Conservation (phyloP, 495 filamentous ascomycete species). For the Aspergillus steynii region DNA sequence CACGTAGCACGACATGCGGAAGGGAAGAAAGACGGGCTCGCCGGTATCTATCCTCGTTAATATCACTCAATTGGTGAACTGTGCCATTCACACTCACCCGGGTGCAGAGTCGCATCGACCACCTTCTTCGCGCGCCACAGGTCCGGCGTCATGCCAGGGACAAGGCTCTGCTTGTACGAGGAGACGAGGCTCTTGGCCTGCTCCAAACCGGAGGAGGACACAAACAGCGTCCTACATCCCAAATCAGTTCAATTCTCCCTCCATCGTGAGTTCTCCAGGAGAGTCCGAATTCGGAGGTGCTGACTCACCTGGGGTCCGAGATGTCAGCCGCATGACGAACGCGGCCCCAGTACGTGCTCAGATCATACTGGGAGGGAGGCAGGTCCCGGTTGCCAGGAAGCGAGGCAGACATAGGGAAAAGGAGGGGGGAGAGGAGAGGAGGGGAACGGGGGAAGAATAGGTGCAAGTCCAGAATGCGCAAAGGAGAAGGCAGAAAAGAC, state of each 20-base stretch:
- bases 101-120: slow-evolving; percentile 92
- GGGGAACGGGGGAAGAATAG: slow-evolving; percentile 5
- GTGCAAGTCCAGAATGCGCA: neutral
- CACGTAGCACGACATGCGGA: slow-evolving; percentile 96
- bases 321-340: slow-evolving; percentile 88
- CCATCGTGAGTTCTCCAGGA: neutral
- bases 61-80: neutral
- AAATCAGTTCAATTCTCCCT: slow-evolving; percentile 9
- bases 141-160: slow-evolving; percentile 79
- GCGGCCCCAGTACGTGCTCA: slow-evolving; percentile 91
- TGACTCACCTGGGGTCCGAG: slow-evolving; percentile 85
- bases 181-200: slow-evolving; percentile 76
- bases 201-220: slow-evolving; percentile 74
- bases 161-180: slow-evolving; percentile 77
- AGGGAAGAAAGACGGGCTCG: slow-evolving; percentile 86
- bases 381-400: slow-evolving; percentile 83
- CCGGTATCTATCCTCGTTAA: slow-evolving; percentile 70
- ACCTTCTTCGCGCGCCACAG: slow-evolving; percentile 96
- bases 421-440: slow-evolving; percentile 8
- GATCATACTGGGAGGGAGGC: slow-evolving; percentile 87
- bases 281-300: neutral
- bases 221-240: slow-evolving; percentile 70
- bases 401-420: slow-evolving; percentile 75
- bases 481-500: slow-evolving; percentile 5
- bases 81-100: slow-evolving; percentile 40